Evolutionary conservation across 352 stramenopile species (phyloP).

Genomic region (Pythium oligandrum): DNA sequence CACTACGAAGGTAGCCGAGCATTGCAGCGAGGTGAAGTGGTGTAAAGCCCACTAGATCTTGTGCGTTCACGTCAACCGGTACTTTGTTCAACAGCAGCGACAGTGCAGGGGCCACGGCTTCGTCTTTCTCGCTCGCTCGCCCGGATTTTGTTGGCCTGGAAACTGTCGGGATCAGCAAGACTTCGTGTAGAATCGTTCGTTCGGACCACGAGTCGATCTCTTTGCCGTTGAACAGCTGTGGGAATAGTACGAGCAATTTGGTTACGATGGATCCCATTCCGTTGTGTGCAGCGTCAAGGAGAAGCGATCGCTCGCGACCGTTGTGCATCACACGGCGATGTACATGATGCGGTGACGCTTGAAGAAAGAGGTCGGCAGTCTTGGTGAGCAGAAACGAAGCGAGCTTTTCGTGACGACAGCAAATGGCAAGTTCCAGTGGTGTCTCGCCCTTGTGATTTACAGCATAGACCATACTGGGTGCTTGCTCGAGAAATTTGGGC

Average conservation of each 20-base stretch:
- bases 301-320: constrained; percentile 29
- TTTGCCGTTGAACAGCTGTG: constrained; percentile 26
- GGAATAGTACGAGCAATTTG: constrained; percentile 54
- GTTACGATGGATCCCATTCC: constrained; percentile 34
- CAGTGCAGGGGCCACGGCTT: constrained; percentile 25
- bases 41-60: constrained; percentile 57
- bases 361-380: constrained; percentile 33
- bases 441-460: constrained; percentile 35
- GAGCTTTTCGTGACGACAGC: constrained; percentile 39
- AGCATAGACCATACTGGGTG: constrained; percentile 29
- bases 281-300: constrained; percentile 41
- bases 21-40: constrained; percentile 47
- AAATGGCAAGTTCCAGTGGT: constrained; percentile 44
- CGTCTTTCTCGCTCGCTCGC: constrained; percentile 3
- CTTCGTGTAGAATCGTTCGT: constrained; percentile 44
- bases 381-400: constrained; percentile 56
- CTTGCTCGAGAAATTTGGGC: constrained; percentile 25
- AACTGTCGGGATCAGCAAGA: constrained; percentile 20
- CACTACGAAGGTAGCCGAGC: constrained; percentile 32
- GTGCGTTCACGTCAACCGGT: constrained; percentile 30
- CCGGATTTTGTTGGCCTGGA: constrained; percentile 14
- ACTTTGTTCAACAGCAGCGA: constrained; percentile 30
- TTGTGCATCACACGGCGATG: not conserved
- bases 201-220: constrained; percentile 43
- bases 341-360: not conserved